Base-by-base conservation (phyloP, 1,284 basidiomycete genomes). In the Cystobasidium pallidum region DNA sequence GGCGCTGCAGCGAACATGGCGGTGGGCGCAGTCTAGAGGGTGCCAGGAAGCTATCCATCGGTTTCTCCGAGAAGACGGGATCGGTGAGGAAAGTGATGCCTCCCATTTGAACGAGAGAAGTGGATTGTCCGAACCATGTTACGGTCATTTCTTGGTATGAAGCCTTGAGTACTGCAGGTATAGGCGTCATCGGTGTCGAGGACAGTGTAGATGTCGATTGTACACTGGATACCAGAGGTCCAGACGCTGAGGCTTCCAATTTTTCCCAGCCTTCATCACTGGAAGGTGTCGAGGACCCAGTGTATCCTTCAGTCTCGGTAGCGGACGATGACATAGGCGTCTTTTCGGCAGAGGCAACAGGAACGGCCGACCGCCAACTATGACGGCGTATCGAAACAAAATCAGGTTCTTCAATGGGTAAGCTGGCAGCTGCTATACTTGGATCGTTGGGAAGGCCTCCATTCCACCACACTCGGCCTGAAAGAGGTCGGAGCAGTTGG, bases 31-130 rank as follows among this genome's bases (percentile, higher is more conserved):
- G 49, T 19, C 75, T 67, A 0, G 55, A 51, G 8, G 74, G 72
- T 4, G 75, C 75, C 39, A 76, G 64, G 47, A 73, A 32, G 21
- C 54, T 57, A 24, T 75, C 72, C 32, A 76, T 36, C 11, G 75
- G 73, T 43, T 65, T 39, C 26, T 52, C 49, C 17, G 61, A 59
- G 43, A 84, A 81, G 11, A 83, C 82, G 0, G 84, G 84, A 73
- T 85, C 84, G 45, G 84, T 84, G 21, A 85, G 77, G 57, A 85
- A 82, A 19, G 80, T 80, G 13, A 84, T 78, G 19, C 82, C 82
- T 58, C 83, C 81, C 47, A 84, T 77, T 39, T 84, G 83, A 17
- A 84, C 80, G 55, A 83, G 82, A 24, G 81, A 76, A 1, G 82
- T 82, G 1, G 82, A 83, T 75, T 83, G 82, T 26, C 82, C 82